Evolutionary conservation across 2,329 filamentous ascomycete genomes (phyloP).

Genomic region (Arthroderma sp.): DNA sequence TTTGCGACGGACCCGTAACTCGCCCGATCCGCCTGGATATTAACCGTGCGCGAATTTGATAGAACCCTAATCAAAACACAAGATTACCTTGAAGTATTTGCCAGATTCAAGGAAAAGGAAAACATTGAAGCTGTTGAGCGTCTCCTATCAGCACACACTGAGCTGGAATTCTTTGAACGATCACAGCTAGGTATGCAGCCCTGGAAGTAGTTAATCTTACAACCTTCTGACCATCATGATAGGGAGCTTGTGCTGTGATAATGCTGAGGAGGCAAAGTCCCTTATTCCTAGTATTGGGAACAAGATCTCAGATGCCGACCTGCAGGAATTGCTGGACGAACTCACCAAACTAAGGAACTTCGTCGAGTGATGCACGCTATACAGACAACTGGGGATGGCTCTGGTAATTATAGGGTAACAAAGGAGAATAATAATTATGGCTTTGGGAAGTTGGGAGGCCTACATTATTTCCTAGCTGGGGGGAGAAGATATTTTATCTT

Average conservation of each 20-base stretch:
- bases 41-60: background rate
- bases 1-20: background rate
- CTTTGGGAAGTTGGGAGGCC: background rate
- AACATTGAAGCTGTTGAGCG: constrained; percentile 91
- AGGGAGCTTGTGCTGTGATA: constrained; percentile 88
- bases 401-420: background rate
- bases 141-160: constrained; percentile 60
- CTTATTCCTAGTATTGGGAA: constrained; percentile 78
- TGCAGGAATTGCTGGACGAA: constrained; percentile 81
- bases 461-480: background rate
- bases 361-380: constrained; percentile 23
- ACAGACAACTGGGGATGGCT: background rate
- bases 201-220: background rate
- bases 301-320: constrained; percentile 81
- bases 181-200: constrained; percentile 64
- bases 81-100: constrained; percentile 88
- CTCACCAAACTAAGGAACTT: constrained; percentile 62
- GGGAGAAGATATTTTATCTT: background rate
- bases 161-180: constrained; percentile 83
- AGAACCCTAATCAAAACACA: constrained; percentile 71
- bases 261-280: constrained; percentile 89
- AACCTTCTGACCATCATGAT: constrained; percentile 8
- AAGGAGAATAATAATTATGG: background rate
- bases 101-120: constrained; percentile 89
- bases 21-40: background rate